These are phyloP conservation scores for Suillus tomentosus DNA, from an alignment of 768 basidiomycete genomes.

Conservation along the genomic window DNA sequence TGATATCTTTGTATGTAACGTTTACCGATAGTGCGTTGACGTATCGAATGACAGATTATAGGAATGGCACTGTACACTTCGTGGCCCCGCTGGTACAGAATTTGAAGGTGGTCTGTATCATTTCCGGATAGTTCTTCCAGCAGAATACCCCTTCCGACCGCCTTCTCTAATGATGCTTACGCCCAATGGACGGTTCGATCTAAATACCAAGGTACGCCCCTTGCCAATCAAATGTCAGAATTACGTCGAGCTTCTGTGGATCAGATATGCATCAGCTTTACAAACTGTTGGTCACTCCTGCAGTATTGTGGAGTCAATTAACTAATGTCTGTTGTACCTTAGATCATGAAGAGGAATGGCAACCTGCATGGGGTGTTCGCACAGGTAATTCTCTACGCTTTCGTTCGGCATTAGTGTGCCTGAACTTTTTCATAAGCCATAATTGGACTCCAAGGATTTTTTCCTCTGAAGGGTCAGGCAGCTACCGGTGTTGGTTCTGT, in stretches of 20 bases:
- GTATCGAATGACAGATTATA: constrained; percentile 32
- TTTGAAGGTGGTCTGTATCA: constrained; percentile 97
- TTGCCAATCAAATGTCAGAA: background rate
- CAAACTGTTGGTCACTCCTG: constrained; percentile 62
- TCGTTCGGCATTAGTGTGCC: constrained; percentile 15
- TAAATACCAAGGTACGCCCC: constrained; percentile 83
- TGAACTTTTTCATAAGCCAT: constrained; percentile 56
- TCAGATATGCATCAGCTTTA: constrained; percentile 93
- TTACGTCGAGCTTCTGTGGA: constrained; percentile 4
- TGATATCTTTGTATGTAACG: constrained; percentile 78
- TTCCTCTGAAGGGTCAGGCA: constrained; percentile 84
- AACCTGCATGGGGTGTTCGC: constrained; percentile 97
- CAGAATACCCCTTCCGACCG: constrained; percentile 95
- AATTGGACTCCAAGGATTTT: constrained; percentile 86
- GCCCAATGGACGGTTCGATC: constrained; percentile 95
- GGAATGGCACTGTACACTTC: constrained; percentile 98
- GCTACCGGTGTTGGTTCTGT: constrained; percentile 88
- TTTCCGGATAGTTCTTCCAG: constrained; percentile 85
- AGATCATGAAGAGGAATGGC: constrained; percentile 98
- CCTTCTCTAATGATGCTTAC: constrained; percentile 96
- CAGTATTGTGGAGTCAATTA: constrained; percentile 21
- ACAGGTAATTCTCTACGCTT: constrained; percentile 59
- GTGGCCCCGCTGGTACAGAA: constrained; percentile 85
- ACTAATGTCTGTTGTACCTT: constrained; percentile 31
- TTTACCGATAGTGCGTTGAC: constrained; percentile 13